A percentile compares a stretch with the other conserved stretches of the same genome.
Evolutionary conservation across 129 eudicot species (phyloP).

Genomic region (Scalesia atractyloides): DNA sequence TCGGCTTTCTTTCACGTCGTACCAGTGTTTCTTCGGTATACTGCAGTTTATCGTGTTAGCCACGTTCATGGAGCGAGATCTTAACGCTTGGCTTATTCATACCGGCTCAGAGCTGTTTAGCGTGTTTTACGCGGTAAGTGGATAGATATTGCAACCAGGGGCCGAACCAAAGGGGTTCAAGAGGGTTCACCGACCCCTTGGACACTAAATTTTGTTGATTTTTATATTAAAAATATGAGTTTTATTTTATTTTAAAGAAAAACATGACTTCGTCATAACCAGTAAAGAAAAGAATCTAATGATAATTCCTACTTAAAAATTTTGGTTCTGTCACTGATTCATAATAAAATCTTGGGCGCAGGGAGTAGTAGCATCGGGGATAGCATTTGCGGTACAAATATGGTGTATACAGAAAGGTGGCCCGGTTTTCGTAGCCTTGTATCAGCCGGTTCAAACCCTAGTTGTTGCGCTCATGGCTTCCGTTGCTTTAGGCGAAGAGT

Average conservation of each 20-base stretch:
- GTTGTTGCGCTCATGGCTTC: conserved; percentile 98
- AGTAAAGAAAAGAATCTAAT: no score
- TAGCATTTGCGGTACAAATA: conserved; percentile 97
- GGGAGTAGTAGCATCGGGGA: conserved; percentile 99
- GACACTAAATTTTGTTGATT: no score
- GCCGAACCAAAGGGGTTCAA: no score
- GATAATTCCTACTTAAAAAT: no score
- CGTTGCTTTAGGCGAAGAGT: conserved; percentile 80
- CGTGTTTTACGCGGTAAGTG: conserved; percentile 87
- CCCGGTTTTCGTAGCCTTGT: conserved; percentile 95
- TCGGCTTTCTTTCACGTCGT: conserved; percentile 84
- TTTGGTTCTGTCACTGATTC: no score
- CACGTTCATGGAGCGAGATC: conserved; percentile 73
- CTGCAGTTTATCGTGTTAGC: conserved; percentile 83
- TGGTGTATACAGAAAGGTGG: conserved; percentile 99
- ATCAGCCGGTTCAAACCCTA: conserved; percentile 98
- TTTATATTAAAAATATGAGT: no score
- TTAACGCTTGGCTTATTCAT: conserved; percentile 85
- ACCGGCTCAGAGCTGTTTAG: conserved; percentile 90
- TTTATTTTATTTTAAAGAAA: no score
- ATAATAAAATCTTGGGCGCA: conserved; percentile 24
- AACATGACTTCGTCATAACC: no score
- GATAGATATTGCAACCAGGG: neutral
- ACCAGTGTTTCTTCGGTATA: conserved; percentile 88
- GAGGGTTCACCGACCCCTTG: no score